phyloP scores from a whole-genome alignment of 1,139 yeast genomes.

The Hansenula lynferdii region DNA sequence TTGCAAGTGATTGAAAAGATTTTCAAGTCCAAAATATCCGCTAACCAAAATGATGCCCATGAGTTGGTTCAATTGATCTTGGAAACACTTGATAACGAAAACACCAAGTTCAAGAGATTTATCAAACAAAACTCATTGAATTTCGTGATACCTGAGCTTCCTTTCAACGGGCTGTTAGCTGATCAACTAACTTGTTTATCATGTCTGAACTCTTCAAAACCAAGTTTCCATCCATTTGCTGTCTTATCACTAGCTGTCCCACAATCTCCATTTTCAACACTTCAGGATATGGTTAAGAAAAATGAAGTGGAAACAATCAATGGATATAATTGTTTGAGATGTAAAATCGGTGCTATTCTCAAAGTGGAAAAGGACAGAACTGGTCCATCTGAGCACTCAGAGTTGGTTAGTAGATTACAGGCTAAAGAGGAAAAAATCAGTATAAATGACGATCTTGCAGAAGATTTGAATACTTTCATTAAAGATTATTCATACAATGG shows the following conservation, averaged over 20 bases:
- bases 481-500: constrained; percentile 40
- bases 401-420: constrained; percentile 26
- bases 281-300: constrained; percentile 52
- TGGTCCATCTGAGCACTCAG: constrained; percentile 17
- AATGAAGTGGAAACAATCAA: constrained; percentile 67
- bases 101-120: constrained; percentile 37
- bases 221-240: constrained; percentile 56
- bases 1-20: constrained; percentile 69
- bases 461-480: constrained; percentile 39
- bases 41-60: constrained; percentile 92
- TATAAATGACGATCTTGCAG: constrained; percentile 59
- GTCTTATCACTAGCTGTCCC: constrained; percentile 79
- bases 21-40: constrained; percentile 71
- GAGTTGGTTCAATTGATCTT: constrained; percentile 78
- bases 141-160: constrained; percentile 49
- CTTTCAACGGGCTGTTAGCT: constrained; percentile 64
- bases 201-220: constrained; percentile 62
- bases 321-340: constrained; percentile 74
- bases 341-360: constrained; percentile 52
- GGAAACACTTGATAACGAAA: constrained; percentile 74
- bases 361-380: constrained; percentile 25
- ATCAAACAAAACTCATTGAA: constrained; percentile 22
- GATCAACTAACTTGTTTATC: constrained; percentile 65
- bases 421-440: constrained; percentile 33
- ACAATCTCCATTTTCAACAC: constrained; percentile 40